A percentile compares a stretch with the other conserved stretches of the same genome.
Conservation (phyloP, 257 asterid species). For the Salvia rosmarinus region DNA sequence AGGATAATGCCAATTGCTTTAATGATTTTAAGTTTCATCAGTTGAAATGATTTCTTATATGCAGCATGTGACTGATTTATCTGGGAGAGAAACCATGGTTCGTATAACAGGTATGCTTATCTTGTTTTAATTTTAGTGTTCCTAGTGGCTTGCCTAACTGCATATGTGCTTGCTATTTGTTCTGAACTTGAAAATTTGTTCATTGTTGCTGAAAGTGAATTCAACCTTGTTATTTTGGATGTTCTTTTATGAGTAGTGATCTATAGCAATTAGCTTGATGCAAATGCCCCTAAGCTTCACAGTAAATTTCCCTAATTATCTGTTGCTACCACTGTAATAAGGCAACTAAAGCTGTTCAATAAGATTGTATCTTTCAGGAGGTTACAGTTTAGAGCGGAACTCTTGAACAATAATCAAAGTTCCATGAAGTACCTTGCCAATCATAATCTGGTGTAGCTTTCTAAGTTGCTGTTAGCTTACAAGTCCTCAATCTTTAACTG, state of each 20-base stretch:
- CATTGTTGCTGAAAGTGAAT: background rate
- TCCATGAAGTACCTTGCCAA: background rate
- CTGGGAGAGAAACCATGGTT: conserved; percentile 91
- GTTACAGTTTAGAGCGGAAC: background rate
- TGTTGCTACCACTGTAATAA: background rate
- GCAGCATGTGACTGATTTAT: conserved; percentile 91
- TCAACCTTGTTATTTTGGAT: background rate
- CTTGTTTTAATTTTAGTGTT: background rate
- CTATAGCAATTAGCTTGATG: background rate
- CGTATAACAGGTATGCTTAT: conserved; percentile 73
- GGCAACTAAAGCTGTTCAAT: background rate
- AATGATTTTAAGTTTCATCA: background rate
- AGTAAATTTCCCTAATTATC: background rate
- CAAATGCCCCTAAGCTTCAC: background rate
- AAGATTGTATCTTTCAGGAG: no score
- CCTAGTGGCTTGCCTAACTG: background rate
- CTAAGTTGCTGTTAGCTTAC: background rate
- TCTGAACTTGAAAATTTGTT: background rate
- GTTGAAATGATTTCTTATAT: background rate
- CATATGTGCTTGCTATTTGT: background rate
- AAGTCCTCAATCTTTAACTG: background rate
- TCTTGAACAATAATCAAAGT: background rate
- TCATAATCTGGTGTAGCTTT: background rate
- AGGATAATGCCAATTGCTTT: background rate
- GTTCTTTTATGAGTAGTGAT: background rate